Evolutionary conservation across 768 basidiomycete species (phyloP).

Genomic region (Hygrophorus russula): DNA sequence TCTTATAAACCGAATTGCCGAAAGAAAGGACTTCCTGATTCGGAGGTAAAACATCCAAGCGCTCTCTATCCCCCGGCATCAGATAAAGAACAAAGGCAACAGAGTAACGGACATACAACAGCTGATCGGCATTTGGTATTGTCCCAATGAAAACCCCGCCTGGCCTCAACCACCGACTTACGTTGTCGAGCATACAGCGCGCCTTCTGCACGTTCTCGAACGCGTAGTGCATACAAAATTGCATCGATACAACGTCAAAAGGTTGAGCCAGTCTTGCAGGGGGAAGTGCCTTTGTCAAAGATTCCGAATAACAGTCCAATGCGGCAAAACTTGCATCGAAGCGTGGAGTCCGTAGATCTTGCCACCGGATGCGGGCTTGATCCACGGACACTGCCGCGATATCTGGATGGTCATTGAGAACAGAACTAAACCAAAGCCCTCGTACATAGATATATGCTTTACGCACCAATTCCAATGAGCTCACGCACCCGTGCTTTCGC

Average conservation of each 20-base stretch:
- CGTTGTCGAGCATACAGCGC: conserved; percentile 88
- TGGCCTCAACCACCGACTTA: conserved; percentile 60
- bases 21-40: conserved; percentile 65
- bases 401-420: conserved; percentile 34
- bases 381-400: conserved; percentile 82
- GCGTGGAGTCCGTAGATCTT: conserved; percentile 32
- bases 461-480: conserved; percentile 69
- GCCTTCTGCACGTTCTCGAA: conserved; percentile 87
- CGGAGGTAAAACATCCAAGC: conserved; percentile 58
- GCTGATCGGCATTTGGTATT: conserved; percentile 76
- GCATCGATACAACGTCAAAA: conserved; percentile 96
- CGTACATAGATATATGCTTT: neutral
- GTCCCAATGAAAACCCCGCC: conserved; percentile 98
- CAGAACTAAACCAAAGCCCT: conserved; percentile 5
- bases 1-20: conserved; percentile 84
- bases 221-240: conserved; percentile 99
- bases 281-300: conserved; percentile 59
- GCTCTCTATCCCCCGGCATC: conserved; percentile 34
- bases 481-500: conserved; percentile 72
- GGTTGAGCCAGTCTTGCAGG: conserved; percentile 47
- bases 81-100: conserved; percentile 3
- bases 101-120: conserved; percentile 49
- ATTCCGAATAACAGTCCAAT: conserved; percentile 77
- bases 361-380: conserved; percentile 75
- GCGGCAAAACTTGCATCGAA: conserved; percentile 79